phyloP scores from a whole-genome alignment of 1,284 basidiomycete species.

The Moesziomyces sp. region DNA sequence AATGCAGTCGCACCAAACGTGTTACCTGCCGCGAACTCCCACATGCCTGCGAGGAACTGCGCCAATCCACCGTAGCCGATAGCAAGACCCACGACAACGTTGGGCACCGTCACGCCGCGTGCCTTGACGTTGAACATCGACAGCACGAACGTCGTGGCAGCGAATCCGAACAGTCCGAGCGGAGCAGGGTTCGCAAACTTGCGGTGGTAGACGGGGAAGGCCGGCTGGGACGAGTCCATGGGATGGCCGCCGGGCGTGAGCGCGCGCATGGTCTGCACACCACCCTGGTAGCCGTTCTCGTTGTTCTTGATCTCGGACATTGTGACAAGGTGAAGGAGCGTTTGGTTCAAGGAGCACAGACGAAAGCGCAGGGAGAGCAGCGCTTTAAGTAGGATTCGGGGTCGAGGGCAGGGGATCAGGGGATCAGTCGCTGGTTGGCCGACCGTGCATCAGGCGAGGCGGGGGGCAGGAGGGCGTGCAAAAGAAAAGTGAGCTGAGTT shows the following conservation, averaged over 20 bases:
- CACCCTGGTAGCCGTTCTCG: constrained; percentile 56
- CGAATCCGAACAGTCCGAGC: constrained; percentile 69
- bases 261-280: constrained; percentile 30
- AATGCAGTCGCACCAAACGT: constrained; percentile 75
- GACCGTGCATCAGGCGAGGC: no score
- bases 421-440: no score
- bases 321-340: not conserved
- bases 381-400: not conserved
- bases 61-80: constrained; percentile 77
- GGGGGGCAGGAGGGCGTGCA: no score
- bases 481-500: no score
- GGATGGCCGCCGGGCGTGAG: constrained; percentile 70
- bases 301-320: constrained; percentile 52
- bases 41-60: constrained; percentile 74
- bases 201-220: constrained; percentile 65
- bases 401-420: no score
- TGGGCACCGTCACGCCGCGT: constrained; percentile 55
- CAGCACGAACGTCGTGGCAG: constrained; percentile 72
- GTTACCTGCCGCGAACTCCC: constrained; percentile 78
- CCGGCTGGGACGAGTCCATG: constrained; percentile 69
- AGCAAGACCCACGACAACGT: constrained; percentile 58
- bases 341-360: no score
- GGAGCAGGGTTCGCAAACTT: constrained; percentile 72
- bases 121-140: constrained; percentile 68
- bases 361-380: no score